These are phyloP conservation scores for Ceratocystis huliohia DNA, from an alignment of 2,329 filamentous ascomycete species.

Conservation along the genomic window DNA sequence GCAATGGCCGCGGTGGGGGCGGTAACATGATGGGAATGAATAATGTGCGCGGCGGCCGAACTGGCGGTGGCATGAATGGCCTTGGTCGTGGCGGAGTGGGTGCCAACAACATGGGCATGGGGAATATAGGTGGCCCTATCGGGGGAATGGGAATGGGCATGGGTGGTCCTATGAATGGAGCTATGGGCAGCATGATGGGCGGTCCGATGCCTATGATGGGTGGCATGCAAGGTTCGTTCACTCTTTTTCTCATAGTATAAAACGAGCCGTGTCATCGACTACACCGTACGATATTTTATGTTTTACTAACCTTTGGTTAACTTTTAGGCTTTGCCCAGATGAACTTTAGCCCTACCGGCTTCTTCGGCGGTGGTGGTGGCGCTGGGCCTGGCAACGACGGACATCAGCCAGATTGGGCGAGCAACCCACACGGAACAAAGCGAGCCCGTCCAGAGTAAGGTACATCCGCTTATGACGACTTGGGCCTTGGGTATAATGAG, in stretches of 20 bases:
- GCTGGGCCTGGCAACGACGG: constrained; percentile 44
- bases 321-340: constrained; percentile 37
- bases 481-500: too few relatives aligned
- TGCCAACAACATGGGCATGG: constrained; percentile 39
- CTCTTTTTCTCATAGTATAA: background rate
- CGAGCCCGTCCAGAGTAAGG: constrained; percentile 57
- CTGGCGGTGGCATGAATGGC: constrained; percentile 34
- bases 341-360: constrained; percentile 60
- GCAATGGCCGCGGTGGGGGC: constrained; percentile 32
- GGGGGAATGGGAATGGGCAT: constrained; percentile 16
- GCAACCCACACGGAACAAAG: constrained; percentile 74
- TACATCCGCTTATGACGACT: background rate
- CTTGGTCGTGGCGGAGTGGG: constrained; percentile 33
- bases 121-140: constrained; percentile 42
- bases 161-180: constrained; percentile 23
- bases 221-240: constrained; percentile 31
- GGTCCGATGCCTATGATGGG: constrained; percentile 37
- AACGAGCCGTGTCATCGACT: too few relatives aligned
- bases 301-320: constrained; percentile 20
- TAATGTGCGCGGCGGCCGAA: constrained; percentile 35
- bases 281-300: too few relatives aligned
- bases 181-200: constrained; percentile 30
- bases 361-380: constrained; percentile 39
- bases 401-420: constrained; percentile 15
- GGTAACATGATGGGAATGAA: constrained; percentile 33